Base-by-base conservation (phyloP, 2,329 filamentous ascomycete species). In the Alternaria dauci region DNA sequence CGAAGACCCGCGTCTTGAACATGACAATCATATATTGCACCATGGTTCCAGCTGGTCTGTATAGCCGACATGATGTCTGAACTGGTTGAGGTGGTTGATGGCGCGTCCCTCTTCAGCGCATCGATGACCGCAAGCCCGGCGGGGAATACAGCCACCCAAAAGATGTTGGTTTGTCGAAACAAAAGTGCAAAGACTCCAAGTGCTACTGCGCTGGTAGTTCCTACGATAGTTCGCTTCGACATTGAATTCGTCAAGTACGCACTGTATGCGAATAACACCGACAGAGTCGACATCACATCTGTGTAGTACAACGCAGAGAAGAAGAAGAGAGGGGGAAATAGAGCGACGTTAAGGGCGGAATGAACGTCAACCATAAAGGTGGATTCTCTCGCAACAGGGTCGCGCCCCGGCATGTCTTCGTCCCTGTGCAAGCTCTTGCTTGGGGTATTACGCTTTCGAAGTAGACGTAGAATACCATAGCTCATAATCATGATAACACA, bases 251-350 rank as follows among this genome's bases (percentile, higher is more conserved):
- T 79, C 52, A 80, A 73, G 28, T 84, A 68, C 50, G 82, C 81
- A 68, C 85, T 81, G 72, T 94, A 95, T 1, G 88, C 87, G 2
- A 88, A 76, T 8, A 97, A 80, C 0, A 97, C 92, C 1, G 88
- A 84, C 8, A 91, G 82, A 0, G 93, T 91, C 0, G 94, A 96
- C 52, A 91, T 84, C 3, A 97, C 86, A 77, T 99, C 95, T 0
- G 95, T 99, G 77, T 99, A 99, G 78, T 96, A 99, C 8, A 99
- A 82, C 0, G 88, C 93, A 0, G 93, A 95, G 79, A 99, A 99
- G 84, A 99, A 99, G 83, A 97, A 97, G 0, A 99, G 78, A 0
- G 94, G 87, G 0, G 95, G 95, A 63, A 98, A 97, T 0, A 97
- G 82, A 18, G 88, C 88, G 41, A 96, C 87, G 67, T 97, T 97